Base-by-base conservation (phyloP, 805 yeast genomes). In the Teunomyces aglyptinius region DNA sequence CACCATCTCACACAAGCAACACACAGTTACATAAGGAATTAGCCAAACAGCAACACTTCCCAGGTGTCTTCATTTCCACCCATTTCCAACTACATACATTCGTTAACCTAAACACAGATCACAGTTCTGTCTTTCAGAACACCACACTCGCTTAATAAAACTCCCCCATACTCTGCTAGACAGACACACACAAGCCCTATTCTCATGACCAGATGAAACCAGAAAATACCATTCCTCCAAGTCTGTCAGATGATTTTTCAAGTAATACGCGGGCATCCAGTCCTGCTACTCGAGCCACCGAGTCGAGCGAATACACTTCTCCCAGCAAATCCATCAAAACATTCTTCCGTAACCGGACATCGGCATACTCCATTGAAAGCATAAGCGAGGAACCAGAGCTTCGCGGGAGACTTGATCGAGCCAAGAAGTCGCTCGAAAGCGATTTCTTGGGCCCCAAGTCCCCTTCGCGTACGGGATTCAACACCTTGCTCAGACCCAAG, bases 321-420 rank as follows among this genome's bases (percentile, higher is more conserved):
- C 68, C 69, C 4, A 49, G 60, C 27, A 64, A 61, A 46, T 54
- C 65, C 11, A 52, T 64, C 20, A 56, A 56, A 32, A 53, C 49
- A 41, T 50, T 61, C 35, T 63, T 62, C 51, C 54, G 55, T 29
- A 57, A 57, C 42, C 48, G 60, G 26, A 49, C 51, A 10, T 62
- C 67, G 4, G 38, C 55, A 11, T 55, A 58, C 39, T 61, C 66
- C 12, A 51, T 56, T 11, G 65, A 60, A 12, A 57, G 61, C 38
- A 52, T 58, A 19, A 52, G 55, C 28, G 63, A 59, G 41, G 58
- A 53, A 40, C 61, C 56, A 6, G 58, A 55, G 43, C 24, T 36
- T n/a, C 39, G 39, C n/a, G 39, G 28, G 11, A 20, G 39, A 20
- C 15, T 10, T n/a, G 28, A 22, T 13, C 15, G 27, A n/a, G 28